Percentiles rank a stretch among this genome's conserved stretches.
Conservation (phyloP, 257 asterid species). For the Ilex asprella region DNA sequence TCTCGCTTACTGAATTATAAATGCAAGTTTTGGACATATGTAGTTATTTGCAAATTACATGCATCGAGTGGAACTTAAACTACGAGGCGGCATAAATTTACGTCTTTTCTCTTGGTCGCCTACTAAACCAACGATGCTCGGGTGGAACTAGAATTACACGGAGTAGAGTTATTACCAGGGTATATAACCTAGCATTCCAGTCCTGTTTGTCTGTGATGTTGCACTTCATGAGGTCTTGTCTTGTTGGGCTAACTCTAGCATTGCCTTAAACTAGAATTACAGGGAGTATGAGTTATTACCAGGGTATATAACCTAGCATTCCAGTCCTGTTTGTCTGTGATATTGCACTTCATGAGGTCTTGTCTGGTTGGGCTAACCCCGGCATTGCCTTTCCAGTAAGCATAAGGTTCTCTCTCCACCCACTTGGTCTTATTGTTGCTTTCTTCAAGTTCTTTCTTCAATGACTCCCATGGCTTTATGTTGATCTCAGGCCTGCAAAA, state of each 20-base stretch:
- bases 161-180: conserved; percentile 43
- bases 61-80: too few relatives aligned
- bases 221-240: conserved; percentile 46
- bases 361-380: conserved; percentile 31
- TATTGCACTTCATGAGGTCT: conserved; percentile 49
- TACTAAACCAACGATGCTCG: too few relatives aligned
- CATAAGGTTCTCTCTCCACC: conserved; percentile 69
- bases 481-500: conserved; percentile 72
- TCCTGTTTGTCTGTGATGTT: conserved; percentile 41
- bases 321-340: conserved; percentile 38
- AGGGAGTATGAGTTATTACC: conserved; percentile 43
- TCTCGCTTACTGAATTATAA: not conserved
- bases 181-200: conserved; percentile 50
- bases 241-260: conserved; percentile 24
- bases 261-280: conserved; percentile 33
- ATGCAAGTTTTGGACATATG: too few relatives aligned
- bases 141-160: too few relatives aligned
- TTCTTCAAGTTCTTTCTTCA: conserved; percentile 53
- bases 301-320: conserved; percentile 48
- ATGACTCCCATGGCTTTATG: conserved; percentile 68
- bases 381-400: conserved; percentile 77
- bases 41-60: too few relatives aligned
- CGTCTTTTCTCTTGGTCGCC: too few relatives aligned
- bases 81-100: too few relatives aligned
- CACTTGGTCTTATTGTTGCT: conserved; percentile 43